phyloP scores from a whole-genome alignment of 2,329 filamentous ascomycete species.

The Colletotrichum sp. region DNA sequence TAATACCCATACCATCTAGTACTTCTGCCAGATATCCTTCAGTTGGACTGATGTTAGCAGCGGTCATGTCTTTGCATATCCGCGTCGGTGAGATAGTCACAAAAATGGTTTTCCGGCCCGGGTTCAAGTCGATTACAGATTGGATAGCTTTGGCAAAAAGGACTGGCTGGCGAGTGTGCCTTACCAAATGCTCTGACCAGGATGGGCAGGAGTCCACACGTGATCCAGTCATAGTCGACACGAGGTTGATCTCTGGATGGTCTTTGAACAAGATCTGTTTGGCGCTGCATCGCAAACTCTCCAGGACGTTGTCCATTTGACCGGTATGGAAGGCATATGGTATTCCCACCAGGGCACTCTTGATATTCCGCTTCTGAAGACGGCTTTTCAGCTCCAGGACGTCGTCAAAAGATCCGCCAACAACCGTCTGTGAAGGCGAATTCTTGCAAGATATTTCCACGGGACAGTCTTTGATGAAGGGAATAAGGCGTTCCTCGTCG shows the following conservation, averaged over 20 bases:
- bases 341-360: not conserved
- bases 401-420: not conserved
- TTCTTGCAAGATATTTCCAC: not conserved
- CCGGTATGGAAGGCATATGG: not conserved
- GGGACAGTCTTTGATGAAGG: not conserved
- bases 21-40: not conserved
- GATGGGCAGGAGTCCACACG: not conserved
- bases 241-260: not conserved
- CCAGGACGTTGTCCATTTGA: not conserved
- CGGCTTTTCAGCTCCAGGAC: fast-evolving
- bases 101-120: not conserved
- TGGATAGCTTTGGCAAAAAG: not conserved
- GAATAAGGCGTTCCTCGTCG: not conserved
- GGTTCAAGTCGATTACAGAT: not conserved
- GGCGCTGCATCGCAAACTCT: not conserved
- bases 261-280: not conserved
- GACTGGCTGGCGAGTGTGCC: not conserved
- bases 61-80: not conserved
- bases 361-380: not conserved
- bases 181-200: not conserved
- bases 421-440: not conserved
- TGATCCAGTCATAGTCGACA: not conserved
- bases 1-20: not conserved
- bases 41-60: not conserved
- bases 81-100: not conserved